Evolutionary conservation across 768 basidiomycete species (phyloP), one percentile per base, ranked within the genome.

Genomic region (Crassisporium funariophilum): DNA sequence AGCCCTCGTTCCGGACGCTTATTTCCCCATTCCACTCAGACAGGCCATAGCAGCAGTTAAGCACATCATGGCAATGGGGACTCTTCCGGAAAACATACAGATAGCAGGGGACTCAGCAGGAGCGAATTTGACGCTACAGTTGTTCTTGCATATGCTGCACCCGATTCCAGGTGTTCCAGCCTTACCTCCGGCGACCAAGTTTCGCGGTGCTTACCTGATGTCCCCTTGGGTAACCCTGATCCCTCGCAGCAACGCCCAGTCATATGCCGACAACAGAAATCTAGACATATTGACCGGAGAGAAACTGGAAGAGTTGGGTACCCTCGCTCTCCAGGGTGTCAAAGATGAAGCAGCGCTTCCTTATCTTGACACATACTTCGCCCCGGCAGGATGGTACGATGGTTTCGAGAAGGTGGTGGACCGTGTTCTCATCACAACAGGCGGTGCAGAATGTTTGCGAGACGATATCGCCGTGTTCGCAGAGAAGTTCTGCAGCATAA

Each of bases 61-160:
- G 16, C 62, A 65, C 48, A 60, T 71, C 13, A 5, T 63, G 5
- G 53, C 53, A 3, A 43, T 19, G 2, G 66, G 64, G 4, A 52
- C 64, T 2, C 35, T 50, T 1, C 62, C 61, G 0, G 44, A 52
- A 31, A 58, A 65, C 22, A 55, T 71, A 25, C 58, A 64, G 38
- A 35, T 71, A 4, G 56, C 50, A 0, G 67, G 67, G 17, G 70
- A 71, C 33, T 71, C 70, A 9, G 70, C 70, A 2, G 68, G 68
- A 4, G 70, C 49, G 1, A 63, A 63, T 35, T 61, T 71, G 25
- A 53, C 57, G 5, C 51, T 67, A 2, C 61, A 67, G 47, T 46
- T 69, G 17, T 33, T 69, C 8, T 64, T 65, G 11, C 62, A 66
- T 40, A 54, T 65, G 2, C 63, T 69, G 13, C 67, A 67, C 41